Percentiles rank a stretch among this genome's conserved stretches.
phyloP scores from a whole-genome alignment of 2,329 filamentous ascomycete species.

The Aspergillus novofumigatus region DNA sequence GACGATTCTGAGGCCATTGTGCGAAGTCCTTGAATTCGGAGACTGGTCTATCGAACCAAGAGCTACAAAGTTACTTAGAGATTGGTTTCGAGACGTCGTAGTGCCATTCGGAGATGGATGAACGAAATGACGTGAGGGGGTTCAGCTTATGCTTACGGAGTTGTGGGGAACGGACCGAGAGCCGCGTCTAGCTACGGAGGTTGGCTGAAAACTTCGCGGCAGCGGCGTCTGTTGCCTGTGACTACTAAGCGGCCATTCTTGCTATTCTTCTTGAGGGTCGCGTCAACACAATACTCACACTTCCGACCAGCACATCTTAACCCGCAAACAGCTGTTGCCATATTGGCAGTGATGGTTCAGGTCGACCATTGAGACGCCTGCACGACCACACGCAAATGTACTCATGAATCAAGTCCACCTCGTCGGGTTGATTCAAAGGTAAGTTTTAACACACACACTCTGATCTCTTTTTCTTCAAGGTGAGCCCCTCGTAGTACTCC shows the following conservation, averaged over 20 bases:
- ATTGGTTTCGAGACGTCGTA: not conserved
- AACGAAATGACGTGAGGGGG: constrained; percentile 13
- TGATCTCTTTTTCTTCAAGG: not conserved
- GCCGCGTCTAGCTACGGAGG: not conserved
- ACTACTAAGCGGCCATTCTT: constrained; percentile 7
- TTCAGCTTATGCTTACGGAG: constrained; percentile 1
- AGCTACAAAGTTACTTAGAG: not conserved
- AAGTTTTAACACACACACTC: constrained; percentile 1
- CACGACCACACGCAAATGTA: constrained; percentile 5
- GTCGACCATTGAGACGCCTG: not conserved
- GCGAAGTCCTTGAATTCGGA: constrained; percentile 1
- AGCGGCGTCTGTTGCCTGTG: constrained; percentile 15
- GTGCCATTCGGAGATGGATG: not conserved
- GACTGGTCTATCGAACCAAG: not conserved
- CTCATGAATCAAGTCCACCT: not conserved
- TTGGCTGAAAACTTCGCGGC: constrained; percentile 17
- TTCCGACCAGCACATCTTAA: not conserved
- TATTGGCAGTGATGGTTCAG: constrained; percentile 5
- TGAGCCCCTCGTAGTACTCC: constrained; percentile 5
- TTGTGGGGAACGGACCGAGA: constrained; percentile 12
- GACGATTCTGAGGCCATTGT: constrained; percentile 45
- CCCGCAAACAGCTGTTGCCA: not conserved
- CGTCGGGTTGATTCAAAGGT: constrained; percentile 3
- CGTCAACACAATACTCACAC: constrained; percentile 18
- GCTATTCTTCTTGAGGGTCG: constrained; percentile 5